A percentile compares a stretch with the other conserved stretches of the same genome.
Conservation (phyloP, 1,284 basidiomycete species). For the Ceratobasidium sp. region DNA sequence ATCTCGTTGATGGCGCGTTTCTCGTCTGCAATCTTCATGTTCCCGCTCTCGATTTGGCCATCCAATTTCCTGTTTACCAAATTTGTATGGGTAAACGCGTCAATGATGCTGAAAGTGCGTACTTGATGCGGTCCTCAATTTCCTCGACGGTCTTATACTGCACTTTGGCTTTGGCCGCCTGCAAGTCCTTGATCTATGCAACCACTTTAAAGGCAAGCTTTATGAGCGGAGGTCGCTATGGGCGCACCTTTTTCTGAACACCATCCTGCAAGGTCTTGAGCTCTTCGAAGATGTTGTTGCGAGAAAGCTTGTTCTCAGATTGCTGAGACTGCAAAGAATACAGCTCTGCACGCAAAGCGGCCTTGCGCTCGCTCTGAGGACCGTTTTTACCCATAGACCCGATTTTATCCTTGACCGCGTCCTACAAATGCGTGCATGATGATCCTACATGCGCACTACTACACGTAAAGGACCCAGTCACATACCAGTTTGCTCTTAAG, state of each 20-base stretch:
- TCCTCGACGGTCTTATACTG: conserved; percentile 89
- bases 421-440: conserved; percentile 57
- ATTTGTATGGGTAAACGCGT: background rate
- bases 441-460: conserved; percentile 13
- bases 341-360: conserved; percentile 79
- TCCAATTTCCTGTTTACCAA: conserved; percentile 70
- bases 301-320: conserved; percentile 75
- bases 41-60: conserved; percentile 89
- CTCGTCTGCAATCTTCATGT: conserved; percentile 93
- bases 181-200: conserved; percentile 83
- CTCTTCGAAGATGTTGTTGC: conserved; percentile 82
- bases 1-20: conserved; percentile 95
- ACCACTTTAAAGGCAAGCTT: conserved; percentile 40
- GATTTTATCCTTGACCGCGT: conserved; percentile 80
- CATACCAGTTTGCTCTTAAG: conserved; percentile 81
- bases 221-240: background rate
- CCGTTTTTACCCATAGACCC: conserved; percentile 64
- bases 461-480: conserved; percentile 46
- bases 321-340: conserved; percentile 82
- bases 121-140: conserved; percentile 87
- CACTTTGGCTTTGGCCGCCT: conserved; percentile 80
- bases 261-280: conserved; percentile 81
- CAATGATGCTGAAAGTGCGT: conserved; percentile 49
- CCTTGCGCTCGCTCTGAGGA: conserved; percentile 74
- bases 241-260: conserved; percentile 79